Conservation (phyloP, 2,329 filamentous ascomycete species). For the Phoma sp. region DNA sequence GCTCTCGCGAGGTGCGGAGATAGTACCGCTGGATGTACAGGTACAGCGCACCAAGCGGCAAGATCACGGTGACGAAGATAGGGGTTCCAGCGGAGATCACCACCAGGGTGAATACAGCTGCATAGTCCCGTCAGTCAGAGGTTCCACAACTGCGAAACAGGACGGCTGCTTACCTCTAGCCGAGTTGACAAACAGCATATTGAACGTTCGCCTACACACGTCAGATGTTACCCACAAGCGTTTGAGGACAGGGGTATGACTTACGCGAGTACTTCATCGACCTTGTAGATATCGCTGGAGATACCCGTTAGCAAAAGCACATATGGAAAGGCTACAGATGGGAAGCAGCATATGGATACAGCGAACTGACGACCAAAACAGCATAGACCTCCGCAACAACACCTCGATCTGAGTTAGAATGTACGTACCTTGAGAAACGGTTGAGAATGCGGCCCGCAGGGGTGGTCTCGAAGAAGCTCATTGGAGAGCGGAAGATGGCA, state of each 20-base stretch:
- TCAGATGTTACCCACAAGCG: slow-evolving; percentile 2
- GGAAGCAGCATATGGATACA: background rate
- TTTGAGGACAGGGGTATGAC: slow-evolving; percentile 25
- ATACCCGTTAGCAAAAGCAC: slow-evolving; percentile 7
- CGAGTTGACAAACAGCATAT: slow-evolving; percentile 72
- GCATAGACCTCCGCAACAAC: background rate
- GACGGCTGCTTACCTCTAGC: slow-evolving; percentile 52
- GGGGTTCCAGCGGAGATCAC: slow-evolving; percentile 86
- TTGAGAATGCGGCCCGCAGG: slow-evolving; percentile 96
- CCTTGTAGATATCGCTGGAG: slow-evolving; percentile 73
- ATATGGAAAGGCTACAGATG: background rate
- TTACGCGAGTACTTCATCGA: slow-evolving; percentile 88
- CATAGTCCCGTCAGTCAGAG: slow-evolving; percentile 27
- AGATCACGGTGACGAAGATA: slow-evolving; percentile 76
- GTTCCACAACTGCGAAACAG: slow-evolving; percentile 22
- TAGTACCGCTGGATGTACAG: slow-evolving; percentile 97
- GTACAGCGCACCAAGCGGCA: slow-evolving; percentile 82
- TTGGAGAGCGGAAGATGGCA: slow-evolving; percentile 95
- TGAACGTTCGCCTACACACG: slow-evolving; percentile 75
- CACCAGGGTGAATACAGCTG: slow-evolving; percentile 76
- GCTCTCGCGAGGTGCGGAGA: slow-evolving; percentile 89
- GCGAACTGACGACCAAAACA: background rate
- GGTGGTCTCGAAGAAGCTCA: slow-evolving; percentile 99
- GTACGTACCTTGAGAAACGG: slow-evolving; percentile 82
- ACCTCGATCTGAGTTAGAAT: background rate